phyloP scores from a whole-genome alignment of 2,329 filamentous ascomycete genomes.

The Pseudogymnoascus sp. region DNA sequence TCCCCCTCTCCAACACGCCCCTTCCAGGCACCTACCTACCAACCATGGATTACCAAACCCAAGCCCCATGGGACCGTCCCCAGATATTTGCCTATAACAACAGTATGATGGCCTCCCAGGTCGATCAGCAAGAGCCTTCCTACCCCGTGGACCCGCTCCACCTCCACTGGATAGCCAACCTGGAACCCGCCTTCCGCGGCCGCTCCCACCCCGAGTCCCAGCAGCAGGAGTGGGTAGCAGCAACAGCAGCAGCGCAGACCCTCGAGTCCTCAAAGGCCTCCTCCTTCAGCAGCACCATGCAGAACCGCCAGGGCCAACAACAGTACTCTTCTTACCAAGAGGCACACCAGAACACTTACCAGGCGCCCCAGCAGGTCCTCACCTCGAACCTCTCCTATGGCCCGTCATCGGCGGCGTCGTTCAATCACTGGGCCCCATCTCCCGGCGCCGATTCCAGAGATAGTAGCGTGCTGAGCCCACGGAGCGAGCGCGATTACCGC shows the following conservation, averaged over 20 bases:
- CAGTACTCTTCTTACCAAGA: neutral
- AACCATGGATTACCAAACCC: neutral
- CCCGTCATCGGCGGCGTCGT: neutral
- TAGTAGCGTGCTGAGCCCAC: neutral
- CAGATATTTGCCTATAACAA: neutral
- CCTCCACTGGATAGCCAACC: neutral
- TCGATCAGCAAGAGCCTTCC: neutral
- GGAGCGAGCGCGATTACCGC: neutral
- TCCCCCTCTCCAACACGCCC: neutral
- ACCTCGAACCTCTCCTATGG: neutral
- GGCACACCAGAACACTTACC: neutral
- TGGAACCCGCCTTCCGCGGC: neutral
- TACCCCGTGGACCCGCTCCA: neutral
- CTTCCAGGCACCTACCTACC: neutral
- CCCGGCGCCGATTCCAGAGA: neutral
- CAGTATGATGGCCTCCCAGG: neutral
- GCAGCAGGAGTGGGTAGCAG: neutral
- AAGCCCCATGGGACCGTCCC: neutral
- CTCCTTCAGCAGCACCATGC: neutral
- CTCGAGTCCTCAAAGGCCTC: neutral
- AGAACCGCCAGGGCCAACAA: neutral
- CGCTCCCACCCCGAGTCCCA: neutral
- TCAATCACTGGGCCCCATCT: neutral
- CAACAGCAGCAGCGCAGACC: neutral
- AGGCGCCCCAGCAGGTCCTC: neutral